phyloP scores from a whole-genome alignment of 169 alveolate species.

The Plasmodium gallinaceum region DNA sequence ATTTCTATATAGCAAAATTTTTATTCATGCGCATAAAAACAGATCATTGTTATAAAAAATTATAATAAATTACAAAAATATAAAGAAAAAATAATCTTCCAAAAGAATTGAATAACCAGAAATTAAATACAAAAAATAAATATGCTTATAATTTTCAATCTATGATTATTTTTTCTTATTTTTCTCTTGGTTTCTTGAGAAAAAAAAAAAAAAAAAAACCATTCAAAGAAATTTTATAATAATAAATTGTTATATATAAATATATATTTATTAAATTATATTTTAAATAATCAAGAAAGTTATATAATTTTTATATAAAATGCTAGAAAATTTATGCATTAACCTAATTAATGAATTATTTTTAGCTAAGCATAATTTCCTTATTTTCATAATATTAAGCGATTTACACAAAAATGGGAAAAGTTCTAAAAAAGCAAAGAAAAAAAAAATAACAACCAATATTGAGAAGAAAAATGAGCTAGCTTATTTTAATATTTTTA shows the following conservation, averaged over 20 bases:
- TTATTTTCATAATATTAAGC: conserved; percentile 18
- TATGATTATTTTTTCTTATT: no score
- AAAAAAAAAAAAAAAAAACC: background rate
- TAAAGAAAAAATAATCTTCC: no score
- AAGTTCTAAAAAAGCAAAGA: background rate
- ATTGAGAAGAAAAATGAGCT: background rate
- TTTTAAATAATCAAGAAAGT: no score
- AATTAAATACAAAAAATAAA: no score
- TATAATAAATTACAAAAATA: no score
- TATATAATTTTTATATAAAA: conserved; percentile 19
- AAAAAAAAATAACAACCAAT: background rate
- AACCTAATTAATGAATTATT: conserved; percentile 34
- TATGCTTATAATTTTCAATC: no score
- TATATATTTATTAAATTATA: no score
- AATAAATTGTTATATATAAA: background rate
- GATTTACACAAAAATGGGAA: background rate
- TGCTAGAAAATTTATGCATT: conserved; percentile 54
- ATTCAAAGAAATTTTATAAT: background rate
- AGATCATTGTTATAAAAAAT: no score
- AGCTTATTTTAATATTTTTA: background rate
- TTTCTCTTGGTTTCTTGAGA: no score
- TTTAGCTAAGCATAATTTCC: conserved; percentile 31
- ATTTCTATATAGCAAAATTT: no score
- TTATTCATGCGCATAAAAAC: no score
- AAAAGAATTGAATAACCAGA: no score